Base-by-base conservation (phyloP, 2,329 filamentous ascomycete genomes). In the Huntiella decipiens region DNA sequence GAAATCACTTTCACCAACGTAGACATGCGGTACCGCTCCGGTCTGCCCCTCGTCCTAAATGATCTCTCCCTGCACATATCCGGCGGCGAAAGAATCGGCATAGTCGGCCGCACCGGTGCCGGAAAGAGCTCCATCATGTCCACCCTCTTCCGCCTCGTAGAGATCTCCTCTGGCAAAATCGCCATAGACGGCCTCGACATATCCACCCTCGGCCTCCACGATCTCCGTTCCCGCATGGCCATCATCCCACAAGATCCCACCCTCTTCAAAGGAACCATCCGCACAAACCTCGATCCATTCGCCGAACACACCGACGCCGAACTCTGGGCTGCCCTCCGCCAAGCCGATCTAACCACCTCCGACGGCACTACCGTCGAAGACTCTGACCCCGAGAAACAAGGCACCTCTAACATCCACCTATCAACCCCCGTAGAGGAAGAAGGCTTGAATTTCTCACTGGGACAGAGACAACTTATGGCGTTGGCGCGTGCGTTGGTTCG, bases 381-480 rank as follows among this genome's bases (percentile, higher is more conserved):
- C 38, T 57, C 54, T 41, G 40, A 52, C 22, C 44, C 50, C 28
- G 45, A 45, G 16, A 44, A 39, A 28, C 15, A 52, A 22, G 51
- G 53, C 42, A 46, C 50, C 40, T 47, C 54, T 46, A 48, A 53
- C 49, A 81, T 94, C 50, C 77, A 85, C 52, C 78, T 98, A 16
- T 88, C 96, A 61, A 80, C 73, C 12, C 57, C 75, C 2, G 88
- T 96, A 2, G 86, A 95, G 54, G 91, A 96, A 58, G 88, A 95
- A 63, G 91, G 91, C 0, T 71, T 94, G 51, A 96, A 96, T 62
- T 95, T 94, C 66, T 93, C 85, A 0, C 77, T 96, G 7, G 88
- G 88, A 5, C 88, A 96, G 63, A 77, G 91, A 3, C 91, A 96
- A 61, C 74, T 96, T 42, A 93, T 96, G 82, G 91, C 91, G 1